These are phyloP conservation scores for Myotisia sp. DNA, from an alignment of 2,329 filamentous ascomycete species.

Conservation along the genomic window DNA sequence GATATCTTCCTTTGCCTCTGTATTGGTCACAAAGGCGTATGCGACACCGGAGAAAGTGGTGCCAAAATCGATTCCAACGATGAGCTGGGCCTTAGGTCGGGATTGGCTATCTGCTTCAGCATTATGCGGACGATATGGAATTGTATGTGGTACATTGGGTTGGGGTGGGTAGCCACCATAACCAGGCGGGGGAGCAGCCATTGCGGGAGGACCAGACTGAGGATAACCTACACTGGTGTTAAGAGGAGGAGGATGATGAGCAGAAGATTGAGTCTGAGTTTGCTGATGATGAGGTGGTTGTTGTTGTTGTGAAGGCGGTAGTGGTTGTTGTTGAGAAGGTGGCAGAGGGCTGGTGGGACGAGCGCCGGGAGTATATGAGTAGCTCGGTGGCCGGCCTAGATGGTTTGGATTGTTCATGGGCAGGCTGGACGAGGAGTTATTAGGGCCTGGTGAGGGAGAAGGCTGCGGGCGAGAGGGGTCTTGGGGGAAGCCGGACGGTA, in stretches of 20 bases:
- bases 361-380: slow-evolving; percentile 40
- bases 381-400: slow-evolving; percentile 49
- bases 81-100: slow-evolving; percentile 88
- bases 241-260: slow-evolving; percentile 38
- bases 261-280: no score
- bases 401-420: slow-evolving; percentile 43
- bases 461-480: slow-evolving; percentile 14
- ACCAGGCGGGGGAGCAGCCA: slow-evolving; percentile 27
- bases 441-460: slow-evolving; percentile 17
- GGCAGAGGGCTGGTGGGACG: slow-evolving; percentile 41
- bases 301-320: slow-evolving; percentile 12
- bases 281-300: slow-evolving; percentile 18
- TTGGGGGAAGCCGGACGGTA: slow-evolving; percentile 20
- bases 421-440: slow-evolving; percentile 37
- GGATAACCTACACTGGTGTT: slow-evolving; percentile 40
- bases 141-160: slow-evolving; percentile 16
- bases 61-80: slow-evolving; percentile 97
- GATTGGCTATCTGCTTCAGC: slow-evolving; percentile 74
- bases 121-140: slow-evolving; percentile 15
- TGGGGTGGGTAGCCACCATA: slow-evolving; percentile 29
- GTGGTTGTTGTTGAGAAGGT: slow-evolving; percentile 13
- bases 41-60: slow-evolving; percentile 97
- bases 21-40: slow-evolving; percentile 86
- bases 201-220: slow-evolving; percentile 16
- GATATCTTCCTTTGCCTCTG: slow-evolving; percentile 94